These are phyloP conservation scores for Mallotus japonicus DNA, from an alignment of 441 rosid species.

Conservation along the genomic window DNA sequence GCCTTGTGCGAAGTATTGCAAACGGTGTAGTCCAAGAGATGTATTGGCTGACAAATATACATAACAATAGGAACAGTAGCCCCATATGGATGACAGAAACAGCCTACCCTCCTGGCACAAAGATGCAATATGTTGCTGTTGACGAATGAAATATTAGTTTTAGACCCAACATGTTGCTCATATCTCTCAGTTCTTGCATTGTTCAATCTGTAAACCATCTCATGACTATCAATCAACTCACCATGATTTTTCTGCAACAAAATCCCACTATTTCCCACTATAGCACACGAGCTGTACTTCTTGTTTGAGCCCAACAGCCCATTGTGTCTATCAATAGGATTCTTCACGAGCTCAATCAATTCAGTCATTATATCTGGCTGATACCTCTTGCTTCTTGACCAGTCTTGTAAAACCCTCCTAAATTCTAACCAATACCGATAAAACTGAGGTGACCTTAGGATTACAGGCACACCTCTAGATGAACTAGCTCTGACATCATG, in stretches of 20 bases:
- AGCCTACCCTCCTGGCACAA: constrained; percentile 59
- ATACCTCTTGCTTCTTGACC: constrained; percentile 54
- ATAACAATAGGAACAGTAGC: constrained; percentile 58
- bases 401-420: constrained; percentile 51
- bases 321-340: constrained; percentile 47
- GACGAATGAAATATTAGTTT: constrained; percentile 69
- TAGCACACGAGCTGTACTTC: constrained; percentile 73
- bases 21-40: constrained; percentile 64
- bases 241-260: constrained; percentile 56
- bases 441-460: constrained; percentile 54
- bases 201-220: constrained; percentile 77
- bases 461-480: constrained; percentile 35
- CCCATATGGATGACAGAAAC: constrained; percentile 86
- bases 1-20: constrained; percentile 57
- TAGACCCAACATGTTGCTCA: constrained; percentile 60
- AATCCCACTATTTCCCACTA: constrained; percentile 90
- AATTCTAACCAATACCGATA: constrained; percentile 73
- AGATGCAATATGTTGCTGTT: constrained; percentile 84
- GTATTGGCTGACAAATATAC: constrained; percentile 82
- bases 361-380: constrained; percentile 56
- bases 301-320: constrained; percentile 37
- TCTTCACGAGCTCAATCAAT: constrained; percentile 52
- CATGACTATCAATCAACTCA: constrained; percentile 64
- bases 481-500: constrained; percentile 34
- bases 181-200: constrained; percentile 59